Conservation (phyloP, 768 basidiomycete genomes). For the Cyathus striatus region DNA sequence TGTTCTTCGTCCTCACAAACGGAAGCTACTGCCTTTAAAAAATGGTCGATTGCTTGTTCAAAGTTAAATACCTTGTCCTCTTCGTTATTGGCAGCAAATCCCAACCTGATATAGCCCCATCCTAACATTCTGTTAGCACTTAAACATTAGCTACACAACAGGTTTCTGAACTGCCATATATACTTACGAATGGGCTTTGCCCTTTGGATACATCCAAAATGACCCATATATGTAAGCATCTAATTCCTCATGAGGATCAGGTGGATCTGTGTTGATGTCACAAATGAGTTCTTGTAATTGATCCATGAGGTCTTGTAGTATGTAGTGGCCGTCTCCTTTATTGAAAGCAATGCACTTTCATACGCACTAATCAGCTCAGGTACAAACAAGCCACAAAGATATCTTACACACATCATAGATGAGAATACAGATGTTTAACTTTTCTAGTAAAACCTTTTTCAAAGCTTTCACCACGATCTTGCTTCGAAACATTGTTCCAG, state of each 20-base stretch:
- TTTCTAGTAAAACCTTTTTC: slow-evolving; percentile 34
- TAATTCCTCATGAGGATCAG: neutral
- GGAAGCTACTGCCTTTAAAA: slow-evolving; percentile 21
- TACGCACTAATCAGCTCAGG: neutral
- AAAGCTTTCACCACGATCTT: slow-evolving; percentile 38
- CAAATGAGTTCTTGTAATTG: slow-evolving; percentile 23
- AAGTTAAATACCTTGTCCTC: slow-evolving; percentile 10
- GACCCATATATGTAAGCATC: slow-evolving; percentile 25
- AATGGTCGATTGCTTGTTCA: slow-evolving; percentile 18
- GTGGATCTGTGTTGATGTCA: slow-evolving; percentile 21
- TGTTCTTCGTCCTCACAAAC: slow-evolving; percentile 36
- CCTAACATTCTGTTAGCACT: slow-evolving; percentile 17
- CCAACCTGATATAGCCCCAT: slow-evolving; percentile 21
- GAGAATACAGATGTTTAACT: slow-evolving; percentile 29
- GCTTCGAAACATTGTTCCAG: slow-evolving; percentile 32
- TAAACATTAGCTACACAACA: slow-evolving; percentile 3
- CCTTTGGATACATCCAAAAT: slow-evolving; percentile 32
- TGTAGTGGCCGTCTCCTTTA: slow-evolving; percentile 10
- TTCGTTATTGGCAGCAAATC: slow-evolving; percentile 9
- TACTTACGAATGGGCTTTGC: slow-evolving; percentile 29
- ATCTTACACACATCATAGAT: slow-evolving; percentile 26
- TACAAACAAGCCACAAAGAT: neutral
- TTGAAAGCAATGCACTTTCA: neutral
- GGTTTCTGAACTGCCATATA: neutral
- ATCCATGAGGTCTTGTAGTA: slow-evolving; percentile 22